These are phyloP conservation scores for Fusarium sp. DNA, from an alignment of 2,329 filamentous ascomycete species.

Conservation along the genomic window DNA sequence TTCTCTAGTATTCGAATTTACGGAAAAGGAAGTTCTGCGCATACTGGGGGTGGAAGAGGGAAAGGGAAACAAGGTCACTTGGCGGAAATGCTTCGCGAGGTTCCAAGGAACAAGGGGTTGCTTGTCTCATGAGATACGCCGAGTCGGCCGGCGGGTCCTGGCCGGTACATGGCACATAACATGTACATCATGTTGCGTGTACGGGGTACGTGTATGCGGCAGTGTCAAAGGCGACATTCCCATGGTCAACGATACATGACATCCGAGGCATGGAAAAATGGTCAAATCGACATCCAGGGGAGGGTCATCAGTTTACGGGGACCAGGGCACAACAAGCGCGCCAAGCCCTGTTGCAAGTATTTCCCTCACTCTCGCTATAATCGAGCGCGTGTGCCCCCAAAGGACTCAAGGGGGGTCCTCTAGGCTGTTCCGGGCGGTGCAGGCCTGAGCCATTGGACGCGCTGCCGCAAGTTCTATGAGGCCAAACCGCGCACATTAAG, in stretches of 20 bases:
- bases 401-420: not conserved
- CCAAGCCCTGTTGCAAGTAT: constrained; percentile 11
- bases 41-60: not conserved
- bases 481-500: not conserved
- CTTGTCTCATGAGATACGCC: not conserved
- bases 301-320: not conserved
- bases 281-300: not conserved
- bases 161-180: not conserved
- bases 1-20: not conserved
- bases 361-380: constrained; percentile 3
- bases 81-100: constrained; percentile 4
- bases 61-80: not conserved
- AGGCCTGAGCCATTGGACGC: constrained; percentile 5
- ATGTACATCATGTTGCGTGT: not conserved
- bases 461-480: not conserved
- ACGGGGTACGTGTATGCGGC: not conserved
- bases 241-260: not conserved
- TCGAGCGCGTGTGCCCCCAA: not conserved
- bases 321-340: not conserved
- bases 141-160: not conserved
- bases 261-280: not conserved
- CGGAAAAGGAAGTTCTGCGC: constrained; percentile 2
- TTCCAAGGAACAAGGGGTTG: not conserved
- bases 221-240: not conserved
- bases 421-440: constrained; percentile 1